Conservation (phyloP, 2,329 filamentous ascomycete species). For the Pseudogymnoascus sp. region DNA sequence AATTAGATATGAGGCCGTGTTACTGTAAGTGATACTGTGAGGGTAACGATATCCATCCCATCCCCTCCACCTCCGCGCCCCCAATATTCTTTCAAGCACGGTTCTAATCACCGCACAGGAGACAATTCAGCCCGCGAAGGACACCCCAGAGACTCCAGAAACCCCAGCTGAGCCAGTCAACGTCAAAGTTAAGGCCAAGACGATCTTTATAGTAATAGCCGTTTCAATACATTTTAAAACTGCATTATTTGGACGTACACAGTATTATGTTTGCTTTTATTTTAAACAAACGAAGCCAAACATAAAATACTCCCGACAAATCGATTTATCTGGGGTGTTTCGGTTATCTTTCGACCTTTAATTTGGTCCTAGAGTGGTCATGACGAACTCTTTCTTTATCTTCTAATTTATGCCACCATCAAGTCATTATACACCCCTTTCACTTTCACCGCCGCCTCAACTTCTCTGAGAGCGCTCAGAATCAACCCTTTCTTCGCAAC, state of each 20-base stretch:
- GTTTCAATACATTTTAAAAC: neutral
- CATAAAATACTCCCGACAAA: neutral
- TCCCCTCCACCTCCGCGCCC: too few relatives aligned
- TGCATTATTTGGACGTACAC: neutral
- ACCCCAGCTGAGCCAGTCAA: too few relatives aligned
- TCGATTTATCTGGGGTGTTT: neutral
- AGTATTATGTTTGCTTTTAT: neutral
- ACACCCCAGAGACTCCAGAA: too few relatives aligned
- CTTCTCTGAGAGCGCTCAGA: constrained; percentile 50
- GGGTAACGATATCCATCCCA: neutral
- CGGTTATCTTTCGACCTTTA: neutral
- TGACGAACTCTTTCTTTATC: neutral
- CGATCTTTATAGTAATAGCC: neutral
- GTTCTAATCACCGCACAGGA: too few relatives aligned
- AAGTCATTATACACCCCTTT: constrained; percentile 47
- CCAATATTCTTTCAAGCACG: too few relatives aligned
- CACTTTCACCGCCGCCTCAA: constrained; percentile 47
- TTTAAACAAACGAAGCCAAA: neutral
- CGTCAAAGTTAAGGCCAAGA: too few relatives aligned
- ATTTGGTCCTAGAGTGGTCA: neutral
- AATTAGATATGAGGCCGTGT: neutral
- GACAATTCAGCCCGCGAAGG: too few relatives aligned
- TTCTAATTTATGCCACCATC: constrained; percentile 15
- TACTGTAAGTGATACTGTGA: neutral
- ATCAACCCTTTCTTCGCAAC: constrained; percentile 61